phyloP scores from a whole-genome alignment of 2,329 filamentous ascomycete genomes.

The Arthrobotrys sinensis region DNA sequence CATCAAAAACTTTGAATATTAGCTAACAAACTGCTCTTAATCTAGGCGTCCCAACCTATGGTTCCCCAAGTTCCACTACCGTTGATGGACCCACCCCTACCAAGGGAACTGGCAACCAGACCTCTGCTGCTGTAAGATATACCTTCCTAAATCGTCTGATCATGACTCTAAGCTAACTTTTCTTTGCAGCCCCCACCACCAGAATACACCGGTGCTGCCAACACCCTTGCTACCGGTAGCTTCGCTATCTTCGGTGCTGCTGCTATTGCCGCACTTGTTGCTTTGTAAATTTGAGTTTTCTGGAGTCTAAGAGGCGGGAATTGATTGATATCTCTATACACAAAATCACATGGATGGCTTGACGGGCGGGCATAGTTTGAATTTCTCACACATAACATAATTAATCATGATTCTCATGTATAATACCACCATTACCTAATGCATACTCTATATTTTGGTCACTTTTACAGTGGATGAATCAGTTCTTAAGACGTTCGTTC shows the following conservation, averaged over 20 bases:
- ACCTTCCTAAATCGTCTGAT: not conserved
- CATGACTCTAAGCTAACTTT: not conserved
- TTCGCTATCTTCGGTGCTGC: slow-evolving; percentile 42
- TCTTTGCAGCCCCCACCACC: slow-evolving; percentile 49
- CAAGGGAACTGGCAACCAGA: slow-evolving; percentile 24
- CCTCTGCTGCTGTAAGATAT: slow-evolving; percentile 45
- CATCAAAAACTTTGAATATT: not conserved
- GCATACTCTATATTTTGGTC: not conserved
- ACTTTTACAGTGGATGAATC: too few species aligned
- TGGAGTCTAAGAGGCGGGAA: slow-evolving; percentile 10
- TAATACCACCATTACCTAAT: slow-evolving; percentile 33
- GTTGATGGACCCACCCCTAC: slow-evolving; percentile 27
- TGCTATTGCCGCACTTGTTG: slow-evolving; percentile 36
- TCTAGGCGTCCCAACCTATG: slow-evolving; percentile 18
- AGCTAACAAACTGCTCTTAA: slow-evolving; percentile 10
- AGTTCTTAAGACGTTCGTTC: too few species aligned
- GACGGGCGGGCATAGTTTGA: slow-evolving; percentile 10
- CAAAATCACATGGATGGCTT: slow-evolving; percentile 4
- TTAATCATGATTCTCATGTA: slow-evolving; percentile 37
- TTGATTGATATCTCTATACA: slow-evolving; percentile 6
- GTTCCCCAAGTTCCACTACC: slow-evolving; percentile 26
- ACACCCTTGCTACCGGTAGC: slow-evolving; percentile 20
- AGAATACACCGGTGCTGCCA: slow-evolving; percentile 52
- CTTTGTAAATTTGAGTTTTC: slow-evolving; percentile 37
- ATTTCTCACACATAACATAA: slow-evolving; percentile 14